Conservation (phyloP, 192 early-diverging fungal species). For the Podochytrium sp. region DNA sequence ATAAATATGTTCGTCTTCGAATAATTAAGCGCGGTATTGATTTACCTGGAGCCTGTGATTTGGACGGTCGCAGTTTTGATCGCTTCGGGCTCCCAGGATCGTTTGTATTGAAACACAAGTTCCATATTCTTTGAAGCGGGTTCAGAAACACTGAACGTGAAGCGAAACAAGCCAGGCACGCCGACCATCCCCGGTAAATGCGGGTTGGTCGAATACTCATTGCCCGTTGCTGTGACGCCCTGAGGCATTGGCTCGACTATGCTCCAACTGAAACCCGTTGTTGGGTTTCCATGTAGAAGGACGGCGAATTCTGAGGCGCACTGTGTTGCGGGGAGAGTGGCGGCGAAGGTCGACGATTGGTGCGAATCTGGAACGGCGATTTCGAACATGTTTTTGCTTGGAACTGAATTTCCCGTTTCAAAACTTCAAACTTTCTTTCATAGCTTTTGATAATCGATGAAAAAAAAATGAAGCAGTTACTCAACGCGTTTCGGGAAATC, state of each 20-base stretch:
- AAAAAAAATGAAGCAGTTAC: background rate
- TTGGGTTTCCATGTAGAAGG: background rate
- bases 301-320: background rate
- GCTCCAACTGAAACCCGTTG: background rate
- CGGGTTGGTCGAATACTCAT: background rate
- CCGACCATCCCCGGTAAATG: background rate
- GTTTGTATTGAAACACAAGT: slow-evolving; percentile 1
- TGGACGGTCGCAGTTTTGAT: background rate
- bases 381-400: no score
- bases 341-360: no score
- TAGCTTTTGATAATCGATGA: background rate
- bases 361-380: no score
- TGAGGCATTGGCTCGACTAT: background rate
- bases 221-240: background rate
- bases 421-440: background rate
- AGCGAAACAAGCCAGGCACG: background rate
- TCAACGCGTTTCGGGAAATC: background rate
- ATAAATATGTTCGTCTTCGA: no score
- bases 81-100: slow-evolving; percentile 3
- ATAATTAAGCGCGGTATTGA: no score
- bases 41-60: no score
- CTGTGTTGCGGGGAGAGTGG: no score
- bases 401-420: no score
- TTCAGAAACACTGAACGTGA: background rate
- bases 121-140: background rate